A percentile compares a stretch with the other conserved stretches of the same genome.
These are phyloP conservation scores for Aspergillus luchuensis DNA, from an alignment of 2,329 filamentous ascomycete species.

Conservation along the genomic window DNA sequence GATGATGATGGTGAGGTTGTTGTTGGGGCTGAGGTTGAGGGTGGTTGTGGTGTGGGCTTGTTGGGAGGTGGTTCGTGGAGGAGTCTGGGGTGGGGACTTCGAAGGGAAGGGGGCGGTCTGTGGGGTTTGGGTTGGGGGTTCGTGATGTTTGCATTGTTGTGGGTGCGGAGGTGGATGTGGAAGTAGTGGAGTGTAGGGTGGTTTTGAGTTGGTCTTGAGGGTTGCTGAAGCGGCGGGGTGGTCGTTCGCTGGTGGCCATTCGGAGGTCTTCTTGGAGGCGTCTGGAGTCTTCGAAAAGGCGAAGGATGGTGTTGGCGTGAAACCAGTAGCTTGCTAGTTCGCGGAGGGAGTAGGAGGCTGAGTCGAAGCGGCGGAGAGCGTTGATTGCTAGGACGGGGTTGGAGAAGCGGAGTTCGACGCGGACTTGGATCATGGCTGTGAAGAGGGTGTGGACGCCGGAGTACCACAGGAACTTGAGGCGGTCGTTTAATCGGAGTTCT, in stretches of 20 bases:
- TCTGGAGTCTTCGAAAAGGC: slow-evolving; percentile 48
- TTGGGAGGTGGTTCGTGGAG: slow-evolving; percentile 26
- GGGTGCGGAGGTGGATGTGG: slow-evolving; percentile 20
- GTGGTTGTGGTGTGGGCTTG: slow-evolving; percentile 29
- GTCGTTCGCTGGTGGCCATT: slow-evolving; percentile 38
- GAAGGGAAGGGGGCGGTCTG: slow-evolving; percentile 26
- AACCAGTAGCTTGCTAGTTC: slow-evolving; percentile 47
- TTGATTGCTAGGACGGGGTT: slow-evolving; percentile 50
- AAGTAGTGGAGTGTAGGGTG: slow-evolving; percentile 8
- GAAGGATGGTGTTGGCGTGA: slow-evolving; percentile 46
- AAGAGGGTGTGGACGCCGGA: slow-evolving; percentile 49
- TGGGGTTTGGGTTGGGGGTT: slow-evolving; percentile 16
- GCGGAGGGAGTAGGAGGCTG: slow-evolving; percentile 44
- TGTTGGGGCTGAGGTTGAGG: slow-evolving; percentile 1
- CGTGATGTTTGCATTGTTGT: slow-evolving; percentile 17
- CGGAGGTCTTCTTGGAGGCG: slow-evolving; percentile 46
- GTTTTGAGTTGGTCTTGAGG: slow-evolving; percentile 9
- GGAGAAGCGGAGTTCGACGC: slow-evolving; percentile 49
- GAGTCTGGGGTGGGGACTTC: slow-evolving; percentile 36
- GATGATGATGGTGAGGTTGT: slow-evolving; percentile 18
- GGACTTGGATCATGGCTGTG: slow-evolving; percentile 51
- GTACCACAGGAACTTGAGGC: slow-evolving; percentile 48
- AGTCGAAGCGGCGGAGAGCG: slow-evolving; percentile 48
- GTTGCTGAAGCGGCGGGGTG: slow-evolving; percentile 31
- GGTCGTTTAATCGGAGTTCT: slow-evolving; percentile 45